A percentile compares a stretch with the other conserved stretches of the same genome.
phyloP scores from a whole-genome alignment of 768 basidiomycete genomes.

The Tylopilus sp. region DNA sequence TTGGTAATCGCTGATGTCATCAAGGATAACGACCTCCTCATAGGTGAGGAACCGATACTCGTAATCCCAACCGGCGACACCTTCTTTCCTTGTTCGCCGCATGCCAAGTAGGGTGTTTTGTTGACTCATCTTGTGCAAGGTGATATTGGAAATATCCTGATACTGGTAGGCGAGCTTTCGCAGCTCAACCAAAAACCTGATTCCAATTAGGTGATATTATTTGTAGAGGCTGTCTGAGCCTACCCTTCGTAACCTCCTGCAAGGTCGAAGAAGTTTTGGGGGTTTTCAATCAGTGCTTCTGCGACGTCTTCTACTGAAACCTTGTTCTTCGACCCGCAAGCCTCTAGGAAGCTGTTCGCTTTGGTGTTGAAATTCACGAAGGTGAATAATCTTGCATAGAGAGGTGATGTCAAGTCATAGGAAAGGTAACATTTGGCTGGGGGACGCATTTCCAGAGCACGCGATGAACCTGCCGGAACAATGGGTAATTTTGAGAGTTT shows the following conservation, averaged over 20 bases:
- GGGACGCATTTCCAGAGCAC: constrained; percentile 38
- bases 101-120: constrained; percentile 67
- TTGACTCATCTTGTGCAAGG: constrained; percentile 57
- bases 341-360: constrained; percentile 76
- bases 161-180: constrained; percentile 75
- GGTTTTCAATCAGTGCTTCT: constrained; percentile 58
- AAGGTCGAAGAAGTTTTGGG: constrained; percentile 61
- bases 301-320: constrained; percentile 79
- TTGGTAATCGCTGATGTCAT: constrained; percentile 74
- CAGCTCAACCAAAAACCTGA: constrained; percentile 76
- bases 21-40: constrained; percentile 69
- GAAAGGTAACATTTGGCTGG: constrained; percentile 65
- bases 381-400: constrained; percentile 73
- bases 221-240: constrained; percentile 14
- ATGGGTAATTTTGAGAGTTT: constrained; percentile 53
- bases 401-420: constrained; percentile 43
- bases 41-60: constrained; percentile 64
- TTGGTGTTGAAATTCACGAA: constrained; percentile 80
- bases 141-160: constrained; percentile 41
- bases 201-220: not conserved
- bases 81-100: constrained; percentile 47
- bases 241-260: constrained; percentile 65
- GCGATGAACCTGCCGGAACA: constrained; percentile 49
- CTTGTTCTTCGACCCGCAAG: constrained; percentile 79
- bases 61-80: constrained; percentile 64